Evolutionary conservation across 345 rosid genomes (phyloP).

Genomic region (Arabidopsis thaliana): DNA sequence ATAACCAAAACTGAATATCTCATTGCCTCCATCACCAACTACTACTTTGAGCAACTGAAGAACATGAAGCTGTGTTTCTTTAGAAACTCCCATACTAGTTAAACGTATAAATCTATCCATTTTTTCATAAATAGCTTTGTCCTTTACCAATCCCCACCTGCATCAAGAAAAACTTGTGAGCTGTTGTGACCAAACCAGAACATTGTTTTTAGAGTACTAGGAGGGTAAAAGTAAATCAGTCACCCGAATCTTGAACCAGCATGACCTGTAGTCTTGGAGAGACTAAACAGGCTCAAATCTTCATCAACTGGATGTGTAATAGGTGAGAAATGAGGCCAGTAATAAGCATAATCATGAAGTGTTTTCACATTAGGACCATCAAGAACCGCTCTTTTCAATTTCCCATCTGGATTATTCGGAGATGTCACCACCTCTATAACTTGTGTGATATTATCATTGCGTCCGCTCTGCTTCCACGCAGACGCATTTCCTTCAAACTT

Average conservation of each 20-base stretch:
- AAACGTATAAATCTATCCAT: conserved; percentile 29
- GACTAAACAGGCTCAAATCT: conserved; percentile 62
- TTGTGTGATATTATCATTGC: conserved; percentile 29
- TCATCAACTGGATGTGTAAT: conserved; percentile 59
- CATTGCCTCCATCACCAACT: conserved; percentile 41
- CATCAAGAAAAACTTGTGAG: not conserved
- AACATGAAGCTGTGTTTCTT: conserved; percentile 62
- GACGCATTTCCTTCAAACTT: conserved; percentile 61
- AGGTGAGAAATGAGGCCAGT: conserved; percentile 77
- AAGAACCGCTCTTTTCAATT: conserved; percentile 56
- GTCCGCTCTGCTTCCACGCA: conserved; percentile 40
- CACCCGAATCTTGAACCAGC: conserved; percentile 69
- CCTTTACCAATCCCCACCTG: conserved; percentile 74
- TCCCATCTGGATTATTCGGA: conserved; percentile 86
- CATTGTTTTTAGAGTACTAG: not conserved
- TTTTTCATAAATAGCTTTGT: conserved; percentile 57
- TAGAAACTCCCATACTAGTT: conserved; percentile 62
- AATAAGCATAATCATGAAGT: conserved; percentile 70
- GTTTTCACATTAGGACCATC: conserved; percentile 56
- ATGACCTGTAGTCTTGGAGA: conserved; percentile 83
- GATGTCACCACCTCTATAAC: conserved; percentile 73
- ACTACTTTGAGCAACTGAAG: conserved; percentile 58
- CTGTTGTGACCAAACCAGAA: not conserved
- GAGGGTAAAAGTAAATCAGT: not conserved
- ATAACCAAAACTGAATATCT: conserved; percentile 57